Evolutionary conservation across 2,329 filamentous ascomycete species (phyloP).

Genomic region (Diaporthe citriasiana): DNA sequence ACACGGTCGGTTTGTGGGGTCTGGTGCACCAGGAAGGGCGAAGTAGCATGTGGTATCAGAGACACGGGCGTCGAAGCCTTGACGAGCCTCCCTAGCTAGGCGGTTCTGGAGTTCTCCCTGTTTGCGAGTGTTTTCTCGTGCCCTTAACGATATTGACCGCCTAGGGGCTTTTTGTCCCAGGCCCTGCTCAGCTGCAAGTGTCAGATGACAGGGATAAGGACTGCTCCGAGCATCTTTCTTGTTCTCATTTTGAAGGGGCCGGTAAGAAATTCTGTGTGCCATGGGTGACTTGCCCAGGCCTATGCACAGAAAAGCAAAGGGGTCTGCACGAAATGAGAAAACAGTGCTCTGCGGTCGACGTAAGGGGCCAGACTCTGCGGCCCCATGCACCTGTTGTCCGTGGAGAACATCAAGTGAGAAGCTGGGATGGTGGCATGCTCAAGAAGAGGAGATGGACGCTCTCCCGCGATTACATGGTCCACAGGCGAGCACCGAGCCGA

Average conservation of each 20-base stretch:
- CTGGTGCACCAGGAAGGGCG: constrained; percentile 37
- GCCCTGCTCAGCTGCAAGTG: constrained; percentile 30
- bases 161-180: constrained; percentile 25
- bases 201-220: constrained; percentile 34
- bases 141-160: constrained; percentile 20
- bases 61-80: constrained; percentile 38
- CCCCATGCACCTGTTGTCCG: background rate
- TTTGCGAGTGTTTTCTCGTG: constrained; percentile 28
- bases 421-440: constrained; percentile 23
- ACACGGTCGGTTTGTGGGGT: constrained; percentile 39
- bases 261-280: background rate
- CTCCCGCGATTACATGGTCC: constrained; percentile 28
- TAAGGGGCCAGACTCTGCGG: constrained; percentile 11
- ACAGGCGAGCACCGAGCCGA: constrained; percentile 16
- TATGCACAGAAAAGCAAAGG: constrained; percentile 25
- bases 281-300: constrained; percentile 21
- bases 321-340: constrained; percentile 32
- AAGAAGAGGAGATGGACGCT: background rate
- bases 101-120: constrained; percentile 39
- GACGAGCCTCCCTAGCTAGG: constrained; percentile 38
- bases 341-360: constrained; percentile 25
- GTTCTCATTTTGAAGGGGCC: constrained; percentile 12
- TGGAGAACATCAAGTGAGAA: constrained; percentile 12
- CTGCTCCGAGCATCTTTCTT: constrained; percentile 23
- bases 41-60: constrained; percentile 40